Percentiles rank a stretch among this genome's conserved stretches.
Conservation (phyloP, 257 asterid genomes). For the Coffea eugenioides region DNA sequence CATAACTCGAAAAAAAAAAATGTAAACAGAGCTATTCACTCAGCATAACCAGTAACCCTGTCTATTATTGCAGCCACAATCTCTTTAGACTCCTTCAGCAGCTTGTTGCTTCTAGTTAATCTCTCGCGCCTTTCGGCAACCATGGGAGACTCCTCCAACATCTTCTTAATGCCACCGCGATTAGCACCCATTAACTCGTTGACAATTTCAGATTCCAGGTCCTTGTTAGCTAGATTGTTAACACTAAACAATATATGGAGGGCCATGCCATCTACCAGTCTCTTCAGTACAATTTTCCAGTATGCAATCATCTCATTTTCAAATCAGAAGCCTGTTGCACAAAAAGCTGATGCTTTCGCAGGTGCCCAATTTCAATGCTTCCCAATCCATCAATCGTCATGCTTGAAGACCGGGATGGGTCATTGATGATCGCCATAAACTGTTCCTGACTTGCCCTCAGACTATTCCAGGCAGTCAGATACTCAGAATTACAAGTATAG, state of each 20-base stretch:
- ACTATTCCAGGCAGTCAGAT: neutral
- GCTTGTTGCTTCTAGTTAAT: conserved; percentile 15
- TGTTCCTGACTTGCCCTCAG: conserved; percentile 7
- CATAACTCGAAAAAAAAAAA: too few relatives aligned
- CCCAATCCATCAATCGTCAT: conserved; percentile 26
- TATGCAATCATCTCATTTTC: conserved; percentile 33
- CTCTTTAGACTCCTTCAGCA: conserved; percentile 29
- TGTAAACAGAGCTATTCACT: neutral
- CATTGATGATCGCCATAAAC: conserved; percentile 13
- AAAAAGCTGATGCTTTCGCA: conserved; percentile 5
- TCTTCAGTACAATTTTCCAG: conserved; percentile 30
- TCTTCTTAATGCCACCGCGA: conserved; percentile 21
- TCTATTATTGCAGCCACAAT: conserved; percentile 9
- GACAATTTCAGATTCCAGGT: conserved; percentile 29
- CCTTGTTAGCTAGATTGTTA: conserved; percentile 24
- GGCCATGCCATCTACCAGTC: conserved; percentile 37
- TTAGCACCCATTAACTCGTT: conserved; percentile 20
- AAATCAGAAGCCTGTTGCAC: conserved; percentile 33
- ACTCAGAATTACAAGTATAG: conserved; percentile 22
- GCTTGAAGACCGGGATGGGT: neutral
- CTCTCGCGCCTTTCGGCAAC: conserved; percentile 26
- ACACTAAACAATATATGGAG: conserved; percentile 26
- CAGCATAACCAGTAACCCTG: neutral
- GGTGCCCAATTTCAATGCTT: conserved; percentile 13
- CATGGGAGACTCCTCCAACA: conserved; percentile 30